A percentile compares a stretch with the other conserved stretches of the same genome.
Conservation (phyloP, 345 rosid species). For the Eucalyptus cladocalyx region DNA sequence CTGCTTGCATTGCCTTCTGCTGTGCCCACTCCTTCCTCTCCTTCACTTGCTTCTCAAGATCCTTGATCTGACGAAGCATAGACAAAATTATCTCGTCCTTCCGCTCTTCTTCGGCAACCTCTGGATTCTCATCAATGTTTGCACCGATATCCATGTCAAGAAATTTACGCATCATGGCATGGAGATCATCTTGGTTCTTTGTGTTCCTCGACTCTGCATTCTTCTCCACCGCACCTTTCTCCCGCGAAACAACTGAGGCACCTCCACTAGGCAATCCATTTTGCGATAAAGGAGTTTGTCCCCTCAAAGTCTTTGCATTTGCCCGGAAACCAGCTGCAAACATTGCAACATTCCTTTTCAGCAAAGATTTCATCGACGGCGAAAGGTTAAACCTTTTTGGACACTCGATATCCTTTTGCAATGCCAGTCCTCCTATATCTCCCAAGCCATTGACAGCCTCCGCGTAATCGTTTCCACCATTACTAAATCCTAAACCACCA, state of each 20-base stretch:
- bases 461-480: slow-evolving; percentile 5
- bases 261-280: slow-evolving; percentile 18
- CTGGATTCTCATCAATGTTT: slow-evolving; percentile 69
- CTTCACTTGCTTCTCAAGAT: slow-evolving; percentile 66
- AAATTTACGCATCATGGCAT: slow-evolving; percentile 52
- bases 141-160: slow-evolving; percentile 20
- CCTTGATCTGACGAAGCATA: slow-evolving; percentile 57
- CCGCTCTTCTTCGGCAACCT: slow-evolving; percentile 40
- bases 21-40: slow-evolving; percentile 97
- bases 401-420: slow-evolving; percentile 47
- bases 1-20: slow-evolving; percentile 97
- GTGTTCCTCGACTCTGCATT: slow-evolving; percentile 27
- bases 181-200: slow-evolving; percentile 40
- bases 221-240: slow-evolving; percentile 13
- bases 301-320: slow-evolving; percentile 43
- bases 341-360: slow-evolving; percentile 80
- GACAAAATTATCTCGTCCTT: slow-evolving; percentile 64
- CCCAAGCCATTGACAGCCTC: not conserved
- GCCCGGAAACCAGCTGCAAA: slow-evolving; percentile 87
- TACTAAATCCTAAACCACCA: slow-evolving; percentile 83
- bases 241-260: slow-evolving; percentile 3
- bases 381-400: slow-evolving; percentile 88
- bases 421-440: not conserved
- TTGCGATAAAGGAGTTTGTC: slow-evolving; percentile 24
- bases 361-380: slow-evolving; percentile 66